These are phyloP conservation scores for Lycium barbarum DNA, from an alignment of 257 asterid species.

Conservation along the genomic window DNA sequence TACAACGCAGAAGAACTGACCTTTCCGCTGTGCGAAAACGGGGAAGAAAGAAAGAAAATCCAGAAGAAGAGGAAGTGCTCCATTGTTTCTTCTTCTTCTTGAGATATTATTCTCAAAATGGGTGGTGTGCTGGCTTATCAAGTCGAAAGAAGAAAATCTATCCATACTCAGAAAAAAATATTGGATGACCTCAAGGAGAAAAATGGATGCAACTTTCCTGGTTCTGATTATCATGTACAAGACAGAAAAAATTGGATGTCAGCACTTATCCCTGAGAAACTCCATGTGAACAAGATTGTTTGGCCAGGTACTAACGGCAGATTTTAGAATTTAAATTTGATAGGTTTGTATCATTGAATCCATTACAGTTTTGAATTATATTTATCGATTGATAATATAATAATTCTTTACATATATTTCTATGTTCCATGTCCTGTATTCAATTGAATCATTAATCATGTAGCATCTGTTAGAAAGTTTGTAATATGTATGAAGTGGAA, in stretches of 20 bases:
- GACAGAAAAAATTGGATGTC: conserved; percentile 86
- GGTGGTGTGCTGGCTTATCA: conserved; percentile 70
- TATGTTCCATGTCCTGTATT: neutral
- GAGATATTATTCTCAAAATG: conserved; percentile 42
- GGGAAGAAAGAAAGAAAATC: conserved; percentile 2
- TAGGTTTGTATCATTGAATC: neutral
- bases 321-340: neutral
- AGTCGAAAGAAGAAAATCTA: conserved; percentile 58
- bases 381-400: neutral
- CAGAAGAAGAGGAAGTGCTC: neutral
- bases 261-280: conserved; percentile 54
- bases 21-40: neutral
- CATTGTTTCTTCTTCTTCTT: neutral
- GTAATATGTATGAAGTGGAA: too few species aligned
- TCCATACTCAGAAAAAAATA: conserved; percentile 60
- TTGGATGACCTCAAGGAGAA: conserved; percentile 52
- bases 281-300: conserved; percentile 67
- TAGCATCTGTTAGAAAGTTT: too few species aligned
- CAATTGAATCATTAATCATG: neutral
- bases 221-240: conserved; percentile 66
- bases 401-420: neutral
- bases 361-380: neutral
- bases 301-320: conserved; percentile 82
- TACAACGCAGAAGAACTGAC: neutral
- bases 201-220: conserved; percentile 63